Evolutionary conservation across 2,329 filamentous ascomycete species (phyloP).

Genomic region (Alternaria gansuensis): DNA sequence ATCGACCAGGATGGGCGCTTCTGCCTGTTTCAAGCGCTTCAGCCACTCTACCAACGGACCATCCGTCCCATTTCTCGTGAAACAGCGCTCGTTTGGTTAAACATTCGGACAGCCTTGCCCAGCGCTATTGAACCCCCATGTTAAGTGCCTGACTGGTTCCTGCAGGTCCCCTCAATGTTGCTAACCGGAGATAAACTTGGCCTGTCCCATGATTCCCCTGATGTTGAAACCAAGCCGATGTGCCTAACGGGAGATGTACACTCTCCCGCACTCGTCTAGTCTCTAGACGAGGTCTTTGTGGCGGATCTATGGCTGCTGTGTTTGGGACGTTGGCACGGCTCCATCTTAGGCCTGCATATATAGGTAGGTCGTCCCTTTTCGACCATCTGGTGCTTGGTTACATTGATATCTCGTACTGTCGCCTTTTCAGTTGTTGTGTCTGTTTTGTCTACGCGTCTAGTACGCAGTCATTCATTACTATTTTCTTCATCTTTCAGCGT

Average conservation of each 20-base stretch:
- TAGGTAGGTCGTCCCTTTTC: constrained; percentile 29
- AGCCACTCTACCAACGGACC: constrained; percentile 23
- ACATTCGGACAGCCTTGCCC: constrained; percentile 28
- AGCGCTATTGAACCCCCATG: constrained; percentile 25
- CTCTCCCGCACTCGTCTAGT: constrained; percentile 22
- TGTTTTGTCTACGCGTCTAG: constrained; percentile 44
- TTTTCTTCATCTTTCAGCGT: constrained; percentile 31
- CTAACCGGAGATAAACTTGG: constrained; percentile 30
- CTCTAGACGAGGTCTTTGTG: constrained; percentile 15
- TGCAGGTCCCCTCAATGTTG: constrained; percentile 31
- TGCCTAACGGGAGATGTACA: constrained; percentile 26
- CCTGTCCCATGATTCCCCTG: constrained; percentile 15
- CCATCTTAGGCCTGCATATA: constrained; percentile 31
- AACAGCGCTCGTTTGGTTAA: constrained; percentile 39
- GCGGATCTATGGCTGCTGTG: constrained; percentile 26
- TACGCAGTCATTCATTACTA: constrained; percentile 46
- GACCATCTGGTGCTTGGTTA: constrained; percentile 18
- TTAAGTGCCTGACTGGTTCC: constrained; percentile 28
- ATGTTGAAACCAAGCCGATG: constrained; percentile 37
- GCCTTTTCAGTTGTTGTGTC: constrained; percentile 31
- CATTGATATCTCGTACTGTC: constrained; percentile 30
- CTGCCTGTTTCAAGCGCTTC: constrained; percentile 40
- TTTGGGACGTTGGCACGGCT: constrained; percentile 19
- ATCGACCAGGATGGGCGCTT: constrained; percentile 21
- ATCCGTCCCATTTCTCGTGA: constrained; percentile 44